These are phyloP conservation scores for Bjerkandera adusta DNA, from an alignment of 1,284 basidiomycete species.

Conservation along the genomic window DNA sequence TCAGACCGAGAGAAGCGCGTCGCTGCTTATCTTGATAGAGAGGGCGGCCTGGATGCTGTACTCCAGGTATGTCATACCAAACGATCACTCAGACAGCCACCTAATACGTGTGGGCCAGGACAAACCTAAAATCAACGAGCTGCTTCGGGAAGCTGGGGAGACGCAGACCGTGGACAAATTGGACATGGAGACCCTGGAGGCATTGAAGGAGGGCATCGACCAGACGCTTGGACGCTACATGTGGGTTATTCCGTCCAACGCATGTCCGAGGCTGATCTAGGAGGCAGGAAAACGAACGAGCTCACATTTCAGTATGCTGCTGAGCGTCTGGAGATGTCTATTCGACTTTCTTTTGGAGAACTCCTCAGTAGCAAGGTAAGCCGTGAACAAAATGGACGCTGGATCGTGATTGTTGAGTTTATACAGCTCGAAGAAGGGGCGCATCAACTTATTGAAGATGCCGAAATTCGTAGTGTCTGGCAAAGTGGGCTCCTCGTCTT, in stretches of 20 bases:
- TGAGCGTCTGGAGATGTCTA: neutral
- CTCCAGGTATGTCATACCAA: conserved; percentile 17
- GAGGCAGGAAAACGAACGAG: too few species aligned
- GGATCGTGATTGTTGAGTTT: neutral
- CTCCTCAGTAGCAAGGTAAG: neutral
- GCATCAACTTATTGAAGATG: conserved; percentile 31
- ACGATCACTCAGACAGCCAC: neutral
- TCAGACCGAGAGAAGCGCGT: conserved; percentile 21
- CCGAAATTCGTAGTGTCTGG: conserved; percentile 31
- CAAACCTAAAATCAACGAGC: conserved; percentile 17
- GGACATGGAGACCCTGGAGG: neutral
- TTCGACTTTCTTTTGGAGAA: neutral
- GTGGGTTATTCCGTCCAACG: conserved; percentile 21
- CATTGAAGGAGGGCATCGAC: neutral
- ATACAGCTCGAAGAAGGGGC: conserved; percentile 30
- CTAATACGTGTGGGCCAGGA: conserved; percentile 12
- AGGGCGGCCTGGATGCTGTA: conserved; percentile 23
- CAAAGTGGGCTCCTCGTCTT: conserved; percentile 20
- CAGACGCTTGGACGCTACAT: neutral
- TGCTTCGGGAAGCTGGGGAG: conserved; percentile 18
- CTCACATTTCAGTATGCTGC: neutral
- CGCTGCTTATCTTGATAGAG: conserved; percentile 14
- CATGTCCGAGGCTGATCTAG: conserved; percentile 18
- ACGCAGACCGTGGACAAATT: neutral
- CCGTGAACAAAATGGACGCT: neutral